Conservation (phyloP, 2,329 filamentous ascomycete genomes). For the Phialophora tarda region DNA sequence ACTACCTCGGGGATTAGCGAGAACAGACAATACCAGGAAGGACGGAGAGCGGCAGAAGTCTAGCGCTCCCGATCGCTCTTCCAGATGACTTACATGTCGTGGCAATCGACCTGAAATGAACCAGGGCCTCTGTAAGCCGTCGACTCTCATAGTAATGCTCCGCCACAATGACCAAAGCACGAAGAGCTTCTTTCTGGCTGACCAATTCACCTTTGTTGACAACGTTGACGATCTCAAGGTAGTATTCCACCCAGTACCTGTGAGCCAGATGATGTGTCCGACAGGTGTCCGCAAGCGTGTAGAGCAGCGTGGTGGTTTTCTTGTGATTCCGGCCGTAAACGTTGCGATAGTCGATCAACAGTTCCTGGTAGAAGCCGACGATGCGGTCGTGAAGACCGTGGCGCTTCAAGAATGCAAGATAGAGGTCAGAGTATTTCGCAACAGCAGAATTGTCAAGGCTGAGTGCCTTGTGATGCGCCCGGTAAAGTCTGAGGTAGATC, state of each 20-base stretch:
- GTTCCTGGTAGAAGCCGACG: constrained; percentile 49
- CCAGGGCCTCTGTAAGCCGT: constrained; percentile 47
- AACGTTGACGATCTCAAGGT: constrained; percentile 27
- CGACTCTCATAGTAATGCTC: constrained; percentile 49
- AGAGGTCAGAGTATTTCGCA: constrained; percentile 41
- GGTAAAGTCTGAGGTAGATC: constrained; percentile 47
- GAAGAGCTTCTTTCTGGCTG: constrained; percentile 48
- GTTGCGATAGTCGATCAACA: constrained; percentile 47
- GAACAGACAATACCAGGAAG: neutral
- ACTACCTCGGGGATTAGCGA: constrained; percentile 20
- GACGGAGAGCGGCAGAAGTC: neutral
- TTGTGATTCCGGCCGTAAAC: constrained; percentile 46
- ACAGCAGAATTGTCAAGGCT: constrained; percentile 45
- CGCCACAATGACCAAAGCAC: constrained; percentile 47
- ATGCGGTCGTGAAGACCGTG: constrained; percentile 41
- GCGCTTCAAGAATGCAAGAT: constrained; percentile 24
- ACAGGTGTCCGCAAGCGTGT: constrained; percentile 46
- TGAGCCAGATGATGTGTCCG: constrained; percentile 35
- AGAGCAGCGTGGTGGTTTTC: constrained; percentile 48
- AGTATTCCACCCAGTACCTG: constrained; percentile 27
- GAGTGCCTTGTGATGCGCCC: constrained; percentile 42
- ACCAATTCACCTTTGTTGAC: constrained; percentile 47
- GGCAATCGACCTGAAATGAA: constrained; percentile 46
- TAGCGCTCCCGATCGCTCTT: neutral
- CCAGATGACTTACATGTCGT: constrained; percentile 39